Evolutionary conservation across 2,329 filamentous ascomycete species (phyloP).

Genomic region (Aureobasidium sp.): DNA sequence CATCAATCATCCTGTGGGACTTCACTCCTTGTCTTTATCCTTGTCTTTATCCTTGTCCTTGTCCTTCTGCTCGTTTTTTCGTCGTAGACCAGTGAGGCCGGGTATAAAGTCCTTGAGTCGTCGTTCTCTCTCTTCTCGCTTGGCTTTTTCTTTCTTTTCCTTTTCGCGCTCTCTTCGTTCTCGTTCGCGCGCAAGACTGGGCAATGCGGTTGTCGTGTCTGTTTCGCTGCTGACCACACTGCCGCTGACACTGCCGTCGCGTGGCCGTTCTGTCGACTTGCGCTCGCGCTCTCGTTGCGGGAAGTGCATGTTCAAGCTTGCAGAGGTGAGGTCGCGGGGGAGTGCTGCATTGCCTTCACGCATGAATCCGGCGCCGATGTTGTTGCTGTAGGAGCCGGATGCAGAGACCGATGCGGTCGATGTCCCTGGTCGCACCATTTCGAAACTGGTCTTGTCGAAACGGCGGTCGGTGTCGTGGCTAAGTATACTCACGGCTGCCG

Average conservation of each 20-base stretch:
- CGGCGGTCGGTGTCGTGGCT: constrained; percentile 5
- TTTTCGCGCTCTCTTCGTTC: constrained; percentile 19
- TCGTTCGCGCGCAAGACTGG: constrained; percentile 23
- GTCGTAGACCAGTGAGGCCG: constrained; percentile 18
- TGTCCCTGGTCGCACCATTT: neutral
- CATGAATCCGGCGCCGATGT: neutral
- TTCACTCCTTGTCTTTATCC: constrained; percentile 11
- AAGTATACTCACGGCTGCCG: constrained; percentile 14
- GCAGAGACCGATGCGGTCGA: constrained; percentile 1
- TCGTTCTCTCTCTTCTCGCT: constrained; percentile 31
- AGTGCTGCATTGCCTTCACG: neutral
- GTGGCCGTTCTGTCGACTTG: neutral
- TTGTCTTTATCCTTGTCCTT: constrained; percentile 23
- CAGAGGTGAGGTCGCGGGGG: constrained; percentile 3
- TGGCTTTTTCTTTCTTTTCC: constrained; percentile 22
- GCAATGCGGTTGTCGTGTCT: constrained; percentile 25
- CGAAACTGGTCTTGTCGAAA: constrained; percentile 5
- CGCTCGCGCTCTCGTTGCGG: neutral
- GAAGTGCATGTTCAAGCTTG: neutral
- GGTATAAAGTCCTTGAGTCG: constrained; percentile 31
- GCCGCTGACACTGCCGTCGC: constrained; percentile 22
- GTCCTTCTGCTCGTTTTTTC: constrained; percentile 24
- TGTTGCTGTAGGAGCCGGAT: neutral
- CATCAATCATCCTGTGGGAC: neutral
- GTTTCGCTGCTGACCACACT: constrained; percentile 27